These are phyloP conservation scores for Annulohypoxylon bovei DNA, from an alignment of 495 filamentous ascomycete species.

Conservation along the genomic window DNA sequence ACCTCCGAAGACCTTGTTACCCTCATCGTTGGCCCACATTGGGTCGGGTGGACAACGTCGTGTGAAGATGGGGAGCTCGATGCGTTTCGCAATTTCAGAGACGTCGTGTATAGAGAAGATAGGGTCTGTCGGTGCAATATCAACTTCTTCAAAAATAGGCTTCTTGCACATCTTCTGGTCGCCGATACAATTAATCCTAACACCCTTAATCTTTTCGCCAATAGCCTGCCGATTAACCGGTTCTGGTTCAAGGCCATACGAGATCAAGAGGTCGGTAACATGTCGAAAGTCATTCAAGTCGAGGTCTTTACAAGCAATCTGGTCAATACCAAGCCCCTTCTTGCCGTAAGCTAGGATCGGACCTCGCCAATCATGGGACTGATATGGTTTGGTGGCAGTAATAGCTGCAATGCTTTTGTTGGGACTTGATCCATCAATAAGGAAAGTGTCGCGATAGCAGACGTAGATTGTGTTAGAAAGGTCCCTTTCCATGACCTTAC, in stretches of 20 bases:
- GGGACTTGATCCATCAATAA: conserved; percentile 38
- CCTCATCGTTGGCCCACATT: conserved; percentile 16
- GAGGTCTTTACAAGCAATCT: conserved; percentile 33
- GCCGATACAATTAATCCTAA: conserved; percentile 49
- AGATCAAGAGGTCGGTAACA: conserved; percentile 43
- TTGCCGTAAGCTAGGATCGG: conserved; percentile 36
- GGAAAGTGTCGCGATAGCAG: conserved; percentile 23
- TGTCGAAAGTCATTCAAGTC: conserved; percentile 49
- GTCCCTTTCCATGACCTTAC: not conserved
- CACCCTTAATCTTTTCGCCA: conserved; percentile 31
- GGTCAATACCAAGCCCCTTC: conserved; percentile 20
- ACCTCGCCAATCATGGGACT: conserved; percentile 35
- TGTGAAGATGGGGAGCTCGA: conserved; percentile 25
- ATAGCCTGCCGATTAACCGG: not conserved
- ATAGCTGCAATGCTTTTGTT: conserved; percentile 36
- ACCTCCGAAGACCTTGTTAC: conserved; percentile 8
- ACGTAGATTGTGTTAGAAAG: conserved; percentile 19
- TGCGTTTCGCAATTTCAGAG: conserved; percentile 29
- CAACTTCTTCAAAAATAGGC: conserved; percentile 43
- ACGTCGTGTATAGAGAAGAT: conserved; percentile 23
- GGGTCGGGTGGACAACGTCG: not conserved
- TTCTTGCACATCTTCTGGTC: conserved; percentile 38
- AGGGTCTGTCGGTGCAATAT: conserved; percentile 27
- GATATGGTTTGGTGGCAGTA: conserved; percentile 12
- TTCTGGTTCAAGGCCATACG: conserved; percentile 12